Conservation (phyloP, 495 filamentous ascomycete species). For the Friedmanniomyces simplex region DNA sequence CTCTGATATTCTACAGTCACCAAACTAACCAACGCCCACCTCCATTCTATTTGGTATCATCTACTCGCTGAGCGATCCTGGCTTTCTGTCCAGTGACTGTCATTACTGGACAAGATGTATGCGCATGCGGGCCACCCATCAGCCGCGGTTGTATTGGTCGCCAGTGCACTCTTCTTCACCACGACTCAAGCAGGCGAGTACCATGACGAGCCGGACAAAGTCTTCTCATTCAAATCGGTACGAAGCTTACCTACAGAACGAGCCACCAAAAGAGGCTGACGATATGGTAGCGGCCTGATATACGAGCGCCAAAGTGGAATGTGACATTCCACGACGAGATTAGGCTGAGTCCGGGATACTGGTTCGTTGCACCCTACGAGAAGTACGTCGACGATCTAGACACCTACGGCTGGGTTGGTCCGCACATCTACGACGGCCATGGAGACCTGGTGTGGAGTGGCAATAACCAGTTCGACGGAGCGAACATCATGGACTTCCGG, state of each 20-base stretch:
- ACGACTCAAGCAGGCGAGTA: not conserved
- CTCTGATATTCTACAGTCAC: too few relatives aligned
- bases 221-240: not conserved
- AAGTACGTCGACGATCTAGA: not conserved
- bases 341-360: conserved; percentile 1
- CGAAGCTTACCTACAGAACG: not conserved
- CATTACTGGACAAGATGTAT: too few relatives aligned
- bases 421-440: conserved; percentile 10
- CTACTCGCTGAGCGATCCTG: too few relatives aligned
- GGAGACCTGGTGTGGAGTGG: conserved; percentile 14
- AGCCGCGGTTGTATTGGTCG: not conserved
- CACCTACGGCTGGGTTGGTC: conserved; percentile 2
- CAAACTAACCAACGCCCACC: too few relatives aligned
- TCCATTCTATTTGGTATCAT: too few relatives aligned
- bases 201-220: not conserved
- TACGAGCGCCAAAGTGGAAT: conserved; percentile 1
- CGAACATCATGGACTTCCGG: conserved; percentile 3
- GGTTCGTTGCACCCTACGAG: conserved; percentile 12
- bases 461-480: not conserved
- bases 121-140: not conserved
- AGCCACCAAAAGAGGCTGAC: not conserved
- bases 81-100: too few relatives aligned
- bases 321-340: conserved; percentile 1
- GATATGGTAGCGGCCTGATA: conserved; percentile 2
- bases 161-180: not conserved